phyloP scores from a whole-genome alignment of 2,329 filamentous ascomycete genomes.

The Trichoderma atrobrunneum region DNA sequence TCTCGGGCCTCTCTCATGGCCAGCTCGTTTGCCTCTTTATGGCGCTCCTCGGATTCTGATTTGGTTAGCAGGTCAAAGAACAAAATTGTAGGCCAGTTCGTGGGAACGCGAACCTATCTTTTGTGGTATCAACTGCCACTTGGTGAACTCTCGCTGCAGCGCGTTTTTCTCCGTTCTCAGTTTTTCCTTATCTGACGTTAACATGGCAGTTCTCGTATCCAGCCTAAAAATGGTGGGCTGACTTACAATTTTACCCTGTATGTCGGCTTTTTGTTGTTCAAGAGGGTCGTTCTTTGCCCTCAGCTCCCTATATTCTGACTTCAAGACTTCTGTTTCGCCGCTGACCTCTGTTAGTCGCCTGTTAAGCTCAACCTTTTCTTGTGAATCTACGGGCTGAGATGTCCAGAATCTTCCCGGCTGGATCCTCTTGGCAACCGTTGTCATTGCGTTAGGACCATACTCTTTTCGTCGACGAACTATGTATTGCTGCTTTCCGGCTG shows the following conservation, averaged over 20 bases:
- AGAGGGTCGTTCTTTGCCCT: slow-evolving; percentile 42
- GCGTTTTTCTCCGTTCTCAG: slow-evolving; percentile 62
- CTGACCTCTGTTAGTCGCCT: slow-evolving; percentile 47
- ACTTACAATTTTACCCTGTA: slow-evolving; percentile 40
- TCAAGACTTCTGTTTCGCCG: slow-evolving; percentile 36
- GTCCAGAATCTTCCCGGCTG: slow-evolving; percentile 67
- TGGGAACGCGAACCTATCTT: slow-evolving; percentile 59
- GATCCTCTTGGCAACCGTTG: slow-evolving; percentile 64
- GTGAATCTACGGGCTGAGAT: slow-evolving; percentile 68
- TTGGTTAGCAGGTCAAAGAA: slow-evolving; percentile 23
- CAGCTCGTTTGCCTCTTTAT: slow-evolving; percentile 31
- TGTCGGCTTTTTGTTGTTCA: slow-evolving; percentile 41
- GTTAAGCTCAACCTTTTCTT: slow-evolving; percentile 61
- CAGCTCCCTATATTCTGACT: slow-evolving; percentile 33
- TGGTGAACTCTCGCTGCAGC: slow-evolving; percentile 63
- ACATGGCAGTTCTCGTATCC: not conserved
- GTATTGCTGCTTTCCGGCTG: slow-evolving; percentile 64
- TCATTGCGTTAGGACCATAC: slow-evolving; percentile 72
- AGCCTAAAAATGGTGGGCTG: not conserved
- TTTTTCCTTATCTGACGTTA: slow-evolving; percentile 38
- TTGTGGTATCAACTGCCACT: slow-evolving; percentile 65
- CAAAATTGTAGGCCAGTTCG: not conserved
- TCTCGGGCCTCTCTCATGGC: slow-evolving; percentile 34
- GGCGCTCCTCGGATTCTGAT: slow-evolving; percentile 37
- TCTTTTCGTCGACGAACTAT: slow-evolving; percentile 69